A percentile compares a stretch with the other conserved stretches of the same genome.
phyloP scores from a whole-genome alignment of 169 alveolate genomes.

The Plasmodium adleri region DNA sequence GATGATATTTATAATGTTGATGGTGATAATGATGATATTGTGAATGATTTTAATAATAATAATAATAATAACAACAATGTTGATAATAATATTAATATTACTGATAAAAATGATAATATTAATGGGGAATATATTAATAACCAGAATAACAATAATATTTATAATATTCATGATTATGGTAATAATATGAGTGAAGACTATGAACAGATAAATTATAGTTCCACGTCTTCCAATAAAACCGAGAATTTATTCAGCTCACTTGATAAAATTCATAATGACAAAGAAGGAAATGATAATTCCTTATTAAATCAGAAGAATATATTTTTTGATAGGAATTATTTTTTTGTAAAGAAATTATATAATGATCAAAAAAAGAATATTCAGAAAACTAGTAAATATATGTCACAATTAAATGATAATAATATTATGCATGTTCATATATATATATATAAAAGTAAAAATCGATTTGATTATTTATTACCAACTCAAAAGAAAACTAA shows the following conservation, averaged over 20 bases:
- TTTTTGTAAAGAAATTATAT: conserved; percentile 59
- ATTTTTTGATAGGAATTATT: conserved; percentile 58
- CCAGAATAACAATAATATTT: neutral
- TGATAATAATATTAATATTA: neutral
- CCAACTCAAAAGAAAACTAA: conserved; percentile 38
- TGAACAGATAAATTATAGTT: neutral
- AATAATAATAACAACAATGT: conserved; percentile 1
- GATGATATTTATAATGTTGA: too few relatives aligned
- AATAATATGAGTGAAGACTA: neutral
- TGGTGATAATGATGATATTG: too few relatives aligned
- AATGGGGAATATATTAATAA: too few relatives aligned
- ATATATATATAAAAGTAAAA: conserved; percentile 73
- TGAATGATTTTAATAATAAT: too few relatives aligned
- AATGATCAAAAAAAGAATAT: conserved; percentile 50
- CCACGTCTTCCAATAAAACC: conserved; percentile 45
- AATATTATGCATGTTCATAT: conserved; percentile 27
- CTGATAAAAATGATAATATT: neutral
- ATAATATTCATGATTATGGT: neutral
- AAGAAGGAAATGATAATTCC: conserved; percentile 8
- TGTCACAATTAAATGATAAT: conserved; percentile 33
- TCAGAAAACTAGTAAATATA: conserved; percentile 44
- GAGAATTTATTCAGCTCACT: conserved; percentile 21
- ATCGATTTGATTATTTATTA: conserved; percentile 62
- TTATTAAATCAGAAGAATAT: conserved; percentile 51
- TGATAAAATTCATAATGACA: conserved; percentile 7